Evolutionary conservation across 1,139 yeast genomes (phyloP).

Genomic region (Hansenula lynferdii): DNA sequence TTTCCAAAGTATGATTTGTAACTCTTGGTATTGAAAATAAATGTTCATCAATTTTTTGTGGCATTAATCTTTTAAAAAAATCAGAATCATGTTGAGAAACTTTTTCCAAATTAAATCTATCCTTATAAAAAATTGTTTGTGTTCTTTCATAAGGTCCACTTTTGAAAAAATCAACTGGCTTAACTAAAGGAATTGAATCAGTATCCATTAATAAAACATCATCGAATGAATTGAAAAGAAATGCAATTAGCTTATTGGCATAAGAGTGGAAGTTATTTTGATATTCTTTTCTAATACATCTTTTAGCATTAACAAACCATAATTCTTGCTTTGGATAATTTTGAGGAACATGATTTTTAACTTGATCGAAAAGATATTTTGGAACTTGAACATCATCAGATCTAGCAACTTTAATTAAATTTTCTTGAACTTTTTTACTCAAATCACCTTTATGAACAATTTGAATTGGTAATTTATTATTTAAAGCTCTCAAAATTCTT

Average conservation of each 20-base stretch:
- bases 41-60: slow-evolving; percentile 32
- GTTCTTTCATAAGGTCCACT: slow-evolving; percentile 32
- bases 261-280: slow-evolving; percentile 35
- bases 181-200: slow-evolving; percentile 46
- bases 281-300: slow-evolving; percentile 26
- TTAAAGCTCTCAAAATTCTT: slow-evolving; percentile 42
- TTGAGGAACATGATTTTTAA: slow-evolving; percentile 20
- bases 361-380: slow-evolving; percentile 12
- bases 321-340: slow-evolving; percentile 44
- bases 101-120: slow-evolving; percentile 34
- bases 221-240: slow-evolving; percentile 43
- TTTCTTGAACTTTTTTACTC: slow-evolving; percentile 24
- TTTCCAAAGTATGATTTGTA: slow-evolving; percentile 31
- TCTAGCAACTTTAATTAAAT: slow-evolving; percentile 27
- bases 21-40: slow-evolving; percentile 33
- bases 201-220: slow-evolving; percentile 48
- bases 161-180: slow-evolving; percentile 35
- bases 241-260: slow-evolving; percentile 44
- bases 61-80: slow-evolving; percentile 35
- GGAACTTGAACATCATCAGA: slow-evolving; percentile 21
- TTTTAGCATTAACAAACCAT: slow-evolving; percentile 41
- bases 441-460: slow-evolving; percentile 45
- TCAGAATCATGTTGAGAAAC: slow-evolving; percentile 31
- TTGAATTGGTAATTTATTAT: slow-evolving; percentile 49
- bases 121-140: slow-evolving; percentile 26